Evolutionary conservation across 179 eudicot species (phyloP), one percentile per base, ranked within the genome.

Genomic region (Silene vulgaris): DNA sequence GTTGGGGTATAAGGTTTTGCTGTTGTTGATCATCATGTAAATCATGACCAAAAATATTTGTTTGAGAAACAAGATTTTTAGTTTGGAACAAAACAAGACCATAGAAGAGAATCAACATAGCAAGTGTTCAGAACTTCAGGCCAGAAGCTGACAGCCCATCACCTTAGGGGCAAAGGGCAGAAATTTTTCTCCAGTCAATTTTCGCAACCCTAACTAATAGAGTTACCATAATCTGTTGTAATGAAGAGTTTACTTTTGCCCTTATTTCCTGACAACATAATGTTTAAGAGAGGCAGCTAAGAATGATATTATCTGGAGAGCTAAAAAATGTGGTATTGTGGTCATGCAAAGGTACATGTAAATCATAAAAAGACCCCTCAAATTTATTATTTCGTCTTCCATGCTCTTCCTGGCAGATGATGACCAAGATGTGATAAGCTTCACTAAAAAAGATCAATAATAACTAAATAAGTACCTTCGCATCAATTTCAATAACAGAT

Each of bases 401-500:
- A 19, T 60, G 28, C 54, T 57, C 45, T 59, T 35, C 30, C 56
- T 17, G 19, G 52, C 20, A 37, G 17, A 20, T 4, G 28, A 71
- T 19, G 20, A 59, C 19, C 9, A 71, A 28, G 60, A 50, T 17
- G 20, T 59, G 45, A 75, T 17, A 28, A 19, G 35, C 73, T 48
- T 29, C 37, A 28, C 62, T 65, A 30, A 21, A 50, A 68, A 84
- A 52, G 5, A n/a, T 43, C 65, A 69, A 4, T 30, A 8, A 56
- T 29, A 16, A 56, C 50, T 21, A 23, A 73, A 74, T 23, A 68
- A 62, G 65, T 79, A 92, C 98, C 96, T 94, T 94, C 28, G 85
- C 87, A 43, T 89, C 97, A 74, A 92, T 87, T 86, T 95, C 97
- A 76, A 88, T 78, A 40, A 83, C 81, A 35, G 80, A 74, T 78